phyloP scores from a whole-genome alignment of 345 rosid species.

The Eucalyptus sp. region DNA sequence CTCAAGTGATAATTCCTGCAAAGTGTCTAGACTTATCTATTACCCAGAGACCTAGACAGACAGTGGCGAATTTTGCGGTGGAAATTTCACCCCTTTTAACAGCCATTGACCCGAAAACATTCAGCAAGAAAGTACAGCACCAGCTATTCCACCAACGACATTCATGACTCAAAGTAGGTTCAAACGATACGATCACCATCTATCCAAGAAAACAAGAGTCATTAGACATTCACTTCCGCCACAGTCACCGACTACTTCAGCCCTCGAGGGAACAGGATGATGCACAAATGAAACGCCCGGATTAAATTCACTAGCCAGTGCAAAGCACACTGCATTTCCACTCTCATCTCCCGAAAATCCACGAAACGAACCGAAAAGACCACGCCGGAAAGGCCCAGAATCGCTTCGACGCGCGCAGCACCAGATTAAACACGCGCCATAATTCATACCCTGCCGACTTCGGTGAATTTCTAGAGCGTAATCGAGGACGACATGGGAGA shows the following conservation, averaged over 20 bases:
- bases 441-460: not conserved
- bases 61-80: not conserved
- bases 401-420: not conserved
- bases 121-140: not conserved
- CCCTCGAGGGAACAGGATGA: not conserved
- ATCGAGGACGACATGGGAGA: not conserved
- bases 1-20: not conserved
- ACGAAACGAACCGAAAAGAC: not conserved
- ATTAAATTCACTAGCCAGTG: not conserved
- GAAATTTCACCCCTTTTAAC: not conserved
- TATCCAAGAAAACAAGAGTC: not conserved
- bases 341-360: not conserved
- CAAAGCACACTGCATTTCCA: not conserved
- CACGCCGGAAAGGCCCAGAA: not conserved
- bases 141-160: not conserved
- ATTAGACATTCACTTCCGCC: not conserved
- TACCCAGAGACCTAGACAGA: not conserved
- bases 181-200: not conserved
- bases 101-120: not conserved
- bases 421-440: not conserved
- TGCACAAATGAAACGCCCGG: not conserved
- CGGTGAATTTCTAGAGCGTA: not conserved
- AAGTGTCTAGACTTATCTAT: not conserved
- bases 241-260: not conserved
- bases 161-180: not conserved